Evolutionary conservation across 1,284 basidiomycete species (phyloP).

Genomic region (Rugosomyces carneus): DNA sequence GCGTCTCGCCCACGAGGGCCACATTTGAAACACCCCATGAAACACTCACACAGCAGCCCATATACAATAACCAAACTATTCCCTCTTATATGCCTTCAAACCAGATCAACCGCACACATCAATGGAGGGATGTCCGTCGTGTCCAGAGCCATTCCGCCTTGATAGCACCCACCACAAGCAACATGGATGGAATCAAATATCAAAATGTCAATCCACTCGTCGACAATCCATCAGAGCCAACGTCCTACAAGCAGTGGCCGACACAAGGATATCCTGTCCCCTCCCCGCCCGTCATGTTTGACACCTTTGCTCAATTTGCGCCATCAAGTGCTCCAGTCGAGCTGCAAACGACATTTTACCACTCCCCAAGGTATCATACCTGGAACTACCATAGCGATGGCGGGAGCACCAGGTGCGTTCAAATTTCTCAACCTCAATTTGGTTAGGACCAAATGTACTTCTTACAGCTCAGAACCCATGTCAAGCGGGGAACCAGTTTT

Average conservation of each 20-base stretch:
- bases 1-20: conserved; percentile 2
- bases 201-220: conserved; percentile 1
- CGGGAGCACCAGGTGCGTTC: conserved; percentile 16
- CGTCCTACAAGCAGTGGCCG: conserved; percentile 11
- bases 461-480: conserved; percentile 11
- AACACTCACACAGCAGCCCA: conserved; percentile 5
- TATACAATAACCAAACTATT: conserved; percentile 2
- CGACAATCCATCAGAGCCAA: conserved; percentile 4
- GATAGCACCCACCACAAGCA: conserved; percentile 11
- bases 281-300: conserved; percentile 6
- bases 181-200: conserved; percentile 5
- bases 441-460: not conserved
- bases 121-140: conserved; percentile 15
- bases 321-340: conserved; percentile 7
- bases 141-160: conserved; percentile 18
- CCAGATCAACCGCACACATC: conserved; percentile 3
- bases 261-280: conserved; percentile 10
- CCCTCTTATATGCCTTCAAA: conserved; percentile 1
- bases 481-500: conserved; percentile 12
- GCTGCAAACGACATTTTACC: conserved; percentile 1
- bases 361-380: conserved; percentile 11
- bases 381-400: conserved; percentile 20
- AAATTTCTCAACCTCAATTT: not conserved
- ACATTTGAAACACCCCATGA: conserved; percentile 11
- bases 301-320: conserved; percentile 7